phyloP scores from a whole-genome alignment of 106 monocot genomes.

The Platanthera zijinensis region DNA sequence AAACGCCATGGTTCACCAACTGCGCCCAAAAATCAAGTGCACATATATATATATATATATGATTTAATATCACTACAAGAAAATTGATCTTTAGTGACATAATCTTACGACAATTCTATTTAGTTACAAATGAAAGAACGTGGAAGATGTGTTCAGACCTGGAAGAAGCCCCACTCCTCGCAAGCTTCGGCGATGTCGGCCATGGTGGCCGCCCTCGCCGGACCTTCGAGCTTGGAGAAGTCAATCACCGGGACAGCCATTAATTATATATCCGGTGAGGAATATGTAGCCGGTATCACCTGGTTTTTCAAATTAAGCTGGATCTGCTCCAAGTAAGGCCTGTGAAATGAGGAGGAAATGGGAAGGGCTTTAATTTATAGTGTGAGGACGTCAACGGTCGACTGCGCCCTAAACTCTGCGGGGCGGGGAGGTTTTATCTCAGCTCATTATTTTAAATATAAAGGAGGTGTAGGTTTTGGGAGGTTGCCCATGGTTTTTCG shows the following conservation, averaged over 20 bases:
- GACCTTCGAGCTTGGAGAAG: slow-evolving; percentile 36
- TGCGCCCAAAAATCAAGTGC: not conserved
- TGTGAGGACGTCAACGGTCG: not conserved
- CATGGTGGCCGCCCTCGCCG: slow-evolving; percentile 22
- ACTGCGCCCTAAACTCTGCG: not conserved
- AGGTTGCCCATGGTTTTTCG: not conserved
- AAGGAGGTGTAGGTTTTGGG: not conserved
- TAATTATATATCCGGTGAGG: not conserved
- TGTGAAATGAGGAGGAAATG: not conserved
- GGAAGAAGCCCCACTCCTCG: slow-evolving; percentile 66
- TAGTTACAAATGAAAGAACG: too few relatives aligned
- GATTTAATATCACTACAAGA: too few relatives aligned
- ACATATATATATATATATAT: too few relatives aligned
- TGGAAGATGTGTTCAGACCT: slow-evolving; percentile 18
- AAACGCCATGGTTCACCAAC: slow-evolving; percentile 61
- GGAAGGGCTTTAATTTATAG: not conserved
- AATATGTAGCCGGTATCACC: too few relatives aligned
- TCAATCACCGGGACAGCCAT: slow-evolving; percentile 43
- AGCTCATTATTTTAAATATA: too few relatives aligned
- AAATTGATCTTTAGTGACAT: too few relatives aligned
- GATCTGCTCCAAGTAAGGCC: too few relatives aligned
- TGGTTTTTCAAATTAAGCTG: too few relatives aligned
- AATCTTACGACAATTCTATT: too few relatives aligned
- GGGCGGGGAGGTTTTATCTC: not conserved
- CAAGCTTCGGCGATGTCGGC: slow-evolving; percentile 40